phyloP scores from a whole-genome alignment of 2,329 filamentous ascomycete species.

The Cladosporium oxysporum region DNA sequence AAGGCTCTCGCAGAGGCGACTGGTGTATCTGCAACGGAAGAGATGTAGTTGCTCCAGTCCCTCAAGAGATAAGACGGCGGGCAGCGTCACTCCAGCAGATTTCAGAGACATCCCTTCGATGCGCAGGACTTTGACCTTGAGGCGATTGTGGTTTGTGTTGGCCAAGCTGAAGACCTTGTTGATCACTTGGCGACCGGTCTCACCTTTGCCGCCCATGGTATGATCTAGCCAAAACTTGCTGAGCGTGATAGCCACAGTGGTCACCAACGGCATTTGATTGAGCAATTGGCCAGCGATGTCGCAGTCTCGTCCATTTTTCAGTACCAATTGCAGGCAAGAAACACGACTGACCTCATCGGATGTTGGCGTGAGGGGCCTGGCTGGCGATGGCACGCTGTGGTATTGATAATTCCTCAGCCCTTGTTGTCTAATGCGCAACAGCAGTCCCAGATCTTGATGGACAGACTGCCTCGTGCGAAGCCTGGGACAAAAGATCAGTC shows the following conservation, averaged over 20 bases:
- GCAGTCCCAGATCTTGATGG: neutral
- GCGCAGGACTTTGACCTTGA: neutral
- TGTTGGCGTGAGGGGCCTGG: neutral
- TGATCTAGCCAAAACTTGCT: no score
- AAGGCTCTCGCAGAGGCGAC: constrained; percentile 1
- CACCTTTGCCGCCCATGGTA: neutral
- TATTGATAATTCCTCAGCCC: neutral
- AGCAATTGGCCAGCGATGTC: neutral
- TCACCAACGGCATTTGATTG: no score
- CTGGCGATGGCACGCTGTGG: neutral
- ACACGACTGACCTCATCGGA: neutral
- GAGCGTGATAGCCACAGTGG: no score
- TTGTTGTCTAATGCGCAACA: neutral
- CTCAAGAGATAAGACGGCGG: neutral
- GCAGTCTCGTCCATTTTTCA: neutral
- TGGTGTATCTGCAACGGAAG: neutral
- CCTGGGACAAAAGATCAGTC: no score
- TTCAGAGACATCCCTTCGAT: neutral
- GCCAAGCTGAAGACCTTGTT: neutral
- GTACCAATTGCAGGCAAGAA: neutral
- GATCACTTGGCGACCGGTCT: neutral
- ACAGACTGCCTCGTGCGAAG: no score
- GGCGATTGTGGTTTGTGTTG: neutral
- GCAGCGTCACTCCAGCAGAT: neutral
- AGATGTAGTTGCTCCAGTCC: neutral